Conservation (phyloP, 1,139 yeast genomes). For the Debaryomyces coudertii region DNA sequence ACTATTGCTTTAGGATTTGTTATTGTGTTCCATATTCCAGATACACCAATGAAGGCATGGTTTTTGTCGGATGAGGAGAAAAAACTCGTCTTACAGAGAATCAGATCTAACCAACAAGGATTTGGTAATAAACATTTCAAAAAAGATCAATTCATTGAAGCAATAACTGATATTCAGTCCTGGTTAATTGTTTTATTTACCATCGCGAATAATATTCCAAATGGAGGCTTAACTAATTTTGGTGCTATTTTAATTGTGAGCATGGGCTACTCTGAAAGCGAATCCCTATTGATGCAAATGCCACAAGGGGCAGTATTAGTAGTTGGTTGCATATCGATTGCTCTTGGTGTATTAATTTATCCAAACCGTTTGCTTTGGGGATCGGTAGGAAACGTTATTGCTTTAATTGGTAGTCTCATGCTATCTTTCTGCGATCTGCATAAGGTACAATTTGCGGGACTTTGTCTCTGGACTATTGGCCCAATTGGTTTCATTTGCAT, state of each 20-base stretch:
- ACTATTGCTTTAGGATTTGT: slow-evolving; percentile 27
- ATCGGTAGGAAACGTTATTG: slow-evolving; percentile 38
- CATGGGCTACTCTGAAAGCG: slow-evolving; percentile 46
- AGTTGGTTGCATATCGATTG: slow-evolving; percentile 44
- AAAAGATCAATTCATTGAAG: slow-evolving; percentile 53
- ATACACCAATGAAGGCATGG: slow-evolving; percentile 29
- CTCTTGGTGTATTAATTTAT: slow-evolving; percentile 32
- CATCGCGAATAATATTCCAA: slow-evolving; percentile 29
- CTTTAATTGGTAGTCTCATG: slow-evolving; percentile 47
- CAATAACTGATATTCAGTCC: slow-evolving; percentile 45
- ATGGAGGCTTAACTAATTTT: slow-evolving; percentile 38
- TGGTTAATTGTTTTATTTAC: slow-evolving; percentile 39
- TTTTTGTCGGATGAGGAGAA: slow-evolving; percentile 41
- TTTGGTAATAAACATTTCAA: slow-evolving; percentile 58
- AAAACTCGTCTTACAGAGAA: slow-evolving; percentile 29
- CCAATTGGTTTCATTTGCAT: slow-evolving; percentile 52
- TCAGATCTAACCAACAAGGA: slow-evolving; percentile 44
- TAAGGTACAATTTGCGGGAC: slow-evolving; percentile 40
- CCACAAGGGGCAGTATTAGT: no score
- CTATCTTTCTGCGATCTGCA: slow-evolving; percentile 47
- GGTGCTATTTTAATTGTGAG: slow-evolving; percentile 47
- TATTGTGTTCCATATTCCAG: slow-evolving; percentile 26
- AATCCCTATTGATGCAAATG: slow-evolving; percentile 42
- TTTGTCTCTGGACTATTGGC: slow-evolving; percentile 16
- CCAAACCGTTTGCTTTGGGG: slow-evolving; percentile 43